Evolutionary conservation across 176 grass and related monocot species (phyloP), one percentile per base, ranked within the genome.

Genomic region (Phoenix roebelenii): DNA sequence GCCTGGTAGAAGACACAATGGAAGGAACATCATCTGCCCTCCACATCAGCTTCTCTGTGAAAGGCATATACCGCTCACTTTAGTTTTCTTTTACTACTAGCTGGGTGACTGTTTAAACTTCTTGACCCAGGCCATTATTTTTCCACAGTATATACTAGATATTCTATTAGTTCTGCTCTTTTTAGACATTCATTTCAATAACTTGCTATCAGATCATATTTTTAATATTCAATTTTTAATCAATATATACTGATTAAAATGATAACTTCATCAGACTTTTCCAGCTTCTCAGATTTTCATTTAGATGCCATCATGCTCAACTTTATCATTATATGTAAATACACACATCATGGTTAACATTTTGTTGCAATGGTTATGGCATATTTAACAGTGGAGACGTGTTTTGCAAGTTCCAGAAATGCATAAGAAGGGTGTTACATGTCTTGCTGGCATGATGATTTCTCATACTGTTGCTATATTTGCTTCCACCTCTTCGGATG

Each of bases 401-500:
- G 66, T 49, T 18, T 82, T 92, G 48, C 81, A 98, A 74, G 75
- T 92, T 56, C 73, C 93, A 70, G 80, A 72, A 67, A 82, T 83
- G 62, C 87, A 92, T 83, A 92, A 91, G 79, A 97, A 88, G 85
- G 93, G 93, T 3, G 61, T 97, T 18, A 97, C 93, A 29, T 97
- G 93, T 61, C 68, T 98, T 76, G 67, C 76, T 73, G 82, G 78
- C 60, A 71, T 81, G 49, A 85, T 89, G 84, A 60, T 89, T 57
- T 98, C 76, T 0, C 55, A 78, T 73, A 71, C 23, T 61, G 39
- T 70, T 73, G 74, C 84, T 24, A 83, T 92, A 69, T 92, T 87
- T 18, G 84, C 87, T 65, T 97, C 93, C 61, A 85, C 87, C 57
- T 97, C 87, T 18, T 97, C 93, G 2, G 93, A 97, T 73, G 76